These are phyloP conservation scores for Pythium rhizo-oryzae DNA, from an alignment of 352 stramenopile genomes.

Conservation along the genomic window DNA sequence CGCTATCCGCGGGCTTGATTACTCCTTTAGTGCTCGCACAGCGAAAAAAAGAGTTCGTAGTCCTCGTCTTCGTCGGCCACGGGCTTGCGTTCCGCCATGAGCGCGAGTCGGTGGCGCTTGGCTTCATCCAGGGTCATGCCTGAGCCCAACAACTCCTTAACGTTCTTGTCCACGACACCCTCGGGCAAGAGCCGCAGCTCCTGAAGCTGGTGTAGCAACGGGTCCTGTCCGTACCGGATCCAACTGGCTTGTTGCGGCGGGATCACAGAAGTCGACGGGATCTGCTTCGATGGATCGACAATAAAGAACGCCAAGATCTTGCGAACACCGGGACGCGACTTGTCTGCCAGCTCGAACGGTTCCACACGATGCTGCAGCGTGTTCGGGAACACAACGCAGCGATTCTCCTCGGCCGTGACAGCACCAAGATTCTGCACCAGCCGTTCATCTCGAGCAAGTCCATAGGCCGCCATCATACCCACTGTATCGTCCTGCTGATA, in stretches of 20 bases:
- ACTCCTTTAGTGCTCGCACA: slow-evolving; percentile 28
- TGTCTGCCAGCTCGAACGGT: slow-evolving; percentile 32
- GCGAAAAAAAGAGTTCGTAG: slow-evolving; percentile 25
- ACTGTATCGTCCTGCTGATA: slow-evolving; percentile 26
- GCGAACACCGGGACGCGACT: slow-evolving; percentile 26
- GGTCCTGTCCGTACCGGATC: neutral
- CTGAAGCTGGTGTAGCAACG: slow-evolving; percentile 4
- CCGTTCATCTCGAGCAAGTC: slow-evolving; percentile 7
- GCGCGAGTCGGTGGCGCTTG: slow-evolving; percentile 19
- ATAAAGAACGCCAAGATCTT: slow-evolving; percentile 50
- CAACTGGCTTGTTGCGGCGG: slow-evolving; percentile 37
- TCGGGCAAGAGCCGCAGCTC: slow-evolving; percentile 12
- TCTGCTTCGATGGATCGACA: slow-evolving; percentile 35
- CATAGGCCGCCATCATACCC: slow-evolving; percentile 25
- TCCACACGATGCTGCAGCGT: slow-evolving; percentile 35
- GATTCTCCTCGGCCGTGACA: slow-evolving; percentile 18
- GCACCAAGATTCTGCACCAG: slow-evolving; percentile 23
- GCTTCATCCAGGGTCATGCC: slow-evolving; percentile 33
- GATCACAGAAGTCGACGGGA: slow-evolving; percentile 35
- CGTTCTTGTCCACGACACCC: slow-evolving; percentile 10
- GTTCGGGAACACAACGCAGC: slow-evolving; percentile 38
- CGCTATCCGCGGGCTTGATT: neutral
- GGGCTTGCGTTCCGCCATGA: slow-evolving; percentile 35
- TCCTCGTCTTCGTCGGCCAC: slow-evolving; percentile 16
- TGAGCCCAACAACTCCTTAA: slow-evolving; percentile 11